These are phyloP conservation scores for Hyaloperonospora arabidopsidis DNA, from an alignment of 352 stramenopile species.

Conservation along the genomic window DNA sequence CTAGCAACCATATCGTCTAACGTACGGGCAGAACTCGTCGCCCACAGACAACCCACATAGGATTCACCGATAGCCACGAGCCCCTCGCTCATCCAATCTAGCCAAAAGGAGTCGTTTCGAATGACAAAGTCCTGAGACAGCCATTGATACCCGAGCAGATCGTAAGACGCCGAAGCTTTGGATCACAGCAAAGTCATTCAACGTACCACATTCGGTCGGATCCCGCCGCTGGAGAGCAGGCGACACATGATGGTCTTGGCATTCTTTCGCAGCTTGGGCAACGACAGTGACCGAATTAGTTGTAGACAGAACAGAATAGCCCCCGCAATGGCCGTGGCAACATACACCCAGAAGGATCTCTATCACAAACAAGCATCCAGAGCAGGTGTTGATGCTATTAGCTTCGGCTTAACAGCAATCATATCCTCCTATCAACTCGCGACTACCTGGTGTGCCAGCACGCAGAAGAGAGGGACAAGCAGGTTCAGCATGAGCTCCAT, in stretches of 20 bases:
- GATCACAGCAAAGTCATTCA: background rate
- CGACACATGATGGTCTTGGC: constrained; percentile 71
- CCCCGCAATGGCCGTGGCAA: constrained; percentile 49
- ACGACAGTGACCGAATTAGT: constrained; percentile 63
- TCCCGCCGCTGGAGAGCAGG: constrained; percentile 51
- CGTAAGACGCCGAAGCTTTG: background rate
- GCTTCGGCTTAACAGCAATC: background rate
- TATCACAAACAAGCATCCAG: constrained; percentile 16
- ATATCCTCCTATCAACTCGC: constrained; percentile 8
- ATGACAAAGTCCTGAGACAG: constrained; percentile 61
- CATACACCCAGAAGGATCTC: constrained; percentile 78
- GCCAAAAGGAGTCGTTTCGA: constrained; percentile 70
- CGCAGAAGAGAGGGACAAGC: constrained; percentile 68
- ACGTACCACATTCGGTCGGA: constrained; percentile 46
- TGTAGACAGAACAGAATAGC: constrained; percentile 50
- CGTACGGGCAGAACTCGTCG: constrained; percentile 38
- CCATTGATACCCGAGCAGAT: background rate
- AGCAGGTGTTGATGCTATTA: constrained; percentile 10
- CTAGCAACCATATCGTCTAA: constrained; percentile 67
- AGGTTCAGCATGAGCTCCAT: constrained; percentile 76
- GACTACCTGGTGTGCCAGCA: constrained; percentile 69
- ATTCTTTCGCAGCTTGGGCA: constrained; percentile 54
- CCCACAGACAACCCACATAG: constrained; percentile 72
- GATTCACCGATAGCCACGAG: constrained; percentile 78
- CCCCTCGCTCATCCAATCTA: constrained; percentile 83